A percentile compares a stretch with the other conserved stretches of the same genome.
phyloP scores from a whole-genome alignment of 371 early-diverging fungal genomes.

The Neoconidiobolus thromboides region DNA sequence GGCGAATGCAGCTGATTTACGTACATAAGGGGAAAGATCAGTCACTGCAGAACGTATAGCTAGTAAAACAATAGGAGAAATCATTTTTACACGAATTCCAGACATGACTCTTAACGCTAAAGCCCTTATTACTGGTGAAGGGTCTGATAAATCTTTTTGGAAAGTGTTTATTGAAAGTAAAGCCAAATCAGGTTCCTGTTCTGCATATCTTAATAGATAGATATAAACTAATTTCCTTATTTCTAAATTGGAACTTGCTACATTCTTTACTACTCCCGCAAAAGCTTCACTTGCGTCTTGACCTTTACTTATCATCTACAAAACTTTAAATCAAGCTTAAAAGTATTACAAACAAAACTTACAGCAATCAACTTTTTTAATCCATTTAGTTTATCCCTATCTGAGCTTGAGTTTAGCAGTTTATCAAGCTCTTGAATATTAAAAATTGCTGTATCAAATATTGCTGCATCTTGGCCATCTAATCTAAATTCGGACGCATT shows the following conservation, averaged over 20 bases:
- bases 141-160: constrained; percentile 87
- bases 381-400: constrained; percentile 80
- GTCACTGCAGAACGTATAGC: constrained; percentile 69
- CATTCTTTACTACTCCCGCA: constrained; percentile 91
- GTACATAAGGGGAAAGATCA: constrained; percentile 81
- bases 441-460: constrained; percentile 74
- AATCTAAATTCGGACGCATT: constrained; percentile 72
- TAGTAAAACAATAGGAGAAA: constrained; percentile 71
- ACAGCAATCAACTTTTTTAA: constrained; percentile 68
- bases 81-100: constrained; percentile 77
- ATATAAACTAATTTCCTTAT: constrained; percentile 88
- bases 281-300: constrained; percentile 80
- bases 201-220: constrained; percentile 81
- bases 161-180: constrained; percentile 89
- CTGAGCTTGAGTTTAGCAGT: constrained; percentile 62
- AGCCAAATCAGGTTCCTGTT: constrained; percentile 85
- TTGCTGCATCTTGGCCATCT: constrained; percentile 44
- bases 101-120: constrained; percentile 91
- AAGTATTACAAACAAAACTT: too few relatives aligned
- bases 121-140: constrained; percentile 76
- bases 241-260: constrained; percentile 73
- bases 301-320: constrained; percentile 73
- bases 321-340: too few relatives aligned
- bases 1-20: constrained; percentile 82
- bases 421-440: constrained; percentile 54